Evolutionary conservation across 345 rosid genomes (phyloP), one percentile per base, ranked within the genome.

Genomic region (Noccaea caerulescens): DNA sequence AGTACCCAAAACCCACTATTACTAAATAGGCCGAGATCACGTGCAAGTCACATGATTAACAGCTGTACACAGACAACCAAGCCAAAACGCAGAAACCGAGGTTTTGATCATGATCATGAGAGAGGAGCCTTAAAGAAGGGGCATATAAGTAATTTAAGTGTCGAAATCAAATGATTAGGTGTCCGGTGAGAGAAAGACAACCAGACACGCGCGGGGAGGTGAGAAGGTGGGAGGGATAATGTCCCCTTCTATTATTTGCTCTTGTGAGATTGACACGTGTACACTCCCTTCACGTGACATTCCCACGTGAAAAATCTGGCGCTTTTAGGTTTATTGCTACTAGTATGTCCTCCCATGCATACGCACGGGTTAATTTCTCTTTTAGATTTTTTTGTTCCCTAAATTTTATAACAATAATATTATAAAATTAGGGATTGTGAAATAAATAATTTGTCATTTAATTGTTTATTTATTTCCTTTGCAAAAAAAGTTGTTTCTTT

Each of bases 161-260:
- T 33, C 62, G 30, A 27, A 2, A 36, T 60, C 78, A 68, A 75
- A 68, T 75, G 78, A 75, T 75, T 75, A n/a, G 78, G 78, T 69
- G 66, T 69, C 52, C 54, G 79, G 64, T 75, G 20, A 68, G 58
- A 61, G 50, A 75, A 69, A 45, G 51, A 68, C 63, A 68, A 7
- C 6, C 66, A 32, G 72, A 23, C 77, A 73, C 77, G 77, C 54
- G 77, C 61, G 57, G 20, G 27, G 36, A 56, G 45, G 72, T 58
- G 72, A 55, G 56, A 51, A 65, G 53, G 25, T 38, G 47, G 58
- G 57, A 54, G 41, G 9, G 8, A 43, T 5, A 41, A 10, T 64
- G 51, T 38, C 33, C 27, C 51, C 43, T 12, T 59, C 43, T 13
- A 42, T 73, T 66, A 58, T 50, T 23, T 52, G 16, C 14, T 27